These are phyloP conservation scores for Hyphopichia buzzinii DNA, from an alignment of 1,139 yeast genomes.

Conservation along the genomic window DNA sequence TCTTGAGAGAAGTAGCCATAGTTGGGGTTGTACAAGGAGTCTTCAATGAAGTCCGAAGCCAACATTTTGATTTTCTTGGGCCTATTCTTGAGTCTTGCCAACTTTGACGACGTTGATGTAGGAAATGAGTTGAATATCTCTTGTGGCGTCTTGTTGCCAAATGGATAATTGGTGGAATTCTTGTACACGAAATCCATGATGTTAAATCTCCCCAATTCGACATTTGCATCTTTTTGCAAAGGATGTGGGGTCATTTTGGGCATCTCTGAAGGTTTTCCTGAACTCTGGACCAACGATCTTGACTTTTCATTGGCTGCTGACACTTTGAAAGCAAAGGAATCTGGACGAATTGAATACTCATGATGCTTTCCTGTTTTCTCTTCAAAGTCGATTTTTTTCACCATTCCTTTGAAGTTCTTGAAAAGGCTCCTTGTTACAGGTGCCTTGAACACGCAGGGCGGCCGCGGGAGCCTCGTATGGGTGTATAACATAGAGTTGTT, in stretches of 20 bases:
- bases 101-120: constrained; percentile 40
- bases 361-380: constrained; percentile 33
- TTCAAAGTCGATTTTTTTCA: constrained; percentile 17
- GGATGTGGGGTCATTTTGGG: constrained; percentile 20
- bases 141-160: constrained; percentile 37
- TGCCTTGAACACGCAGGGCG: no score
- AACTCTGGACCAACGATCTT: constrained; percentile 11
- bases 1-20: constrained; percentile 82
- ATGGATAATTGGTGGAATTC: constrained; percentile 46
- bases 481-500: no score
- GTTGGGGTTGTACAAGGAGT: constrained; percentile 73
- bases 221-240: constrained; percentile 21
- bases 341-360: constrained; percentile 49
- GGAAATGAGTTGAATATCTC: constrained; percentile 42
- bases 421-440: constrained; percentile 15
- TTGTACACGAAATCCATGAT: constrained; percentile 38
- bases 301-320: constrained; percentile 24
- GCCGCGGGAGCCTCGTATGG: no score
- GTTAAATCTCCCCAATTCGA: constrained; percentile 20
- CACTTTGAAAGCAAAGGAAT: constrained; percentile 47
- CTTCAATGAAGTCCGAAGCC: constrained; percentile 78
- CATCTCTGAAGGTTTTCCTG: not conserved
- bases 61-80: constrained; percentile 71
- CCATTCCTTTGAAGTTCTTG: constrained; percentile 19
- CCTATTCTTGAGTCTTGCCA: constrained; percentile 45